These are phyloP conservation scores for Chenopodium quinoa DNA, from an alignment of 148 eudicot species.

Conservation along the genomic window DNA sequence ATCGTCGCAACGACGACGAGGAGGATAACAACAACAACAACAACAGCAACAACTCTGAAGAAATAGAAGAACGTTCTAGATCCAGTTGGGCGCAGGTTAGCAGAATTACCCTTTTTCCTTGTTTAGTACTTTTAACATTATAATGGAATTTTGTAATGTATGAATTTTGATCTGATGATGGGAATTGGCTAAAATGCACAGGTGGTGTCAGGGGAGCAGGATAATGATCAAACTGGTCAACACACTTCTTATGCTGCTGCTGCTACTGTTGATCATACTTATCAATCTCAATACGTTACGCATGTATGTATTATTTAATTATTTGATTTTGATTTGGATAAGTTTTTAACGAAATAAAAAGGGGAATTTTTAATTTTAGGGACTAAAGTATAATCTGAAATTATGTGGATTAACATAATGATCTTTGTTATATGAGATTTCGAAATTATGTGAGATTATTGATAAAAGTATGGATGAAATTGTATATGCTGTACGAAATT, in stretches of 20 bases:
- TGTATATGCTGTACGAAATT: too few species aligned
- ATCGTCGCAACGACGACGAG: constrained; percentile 5
- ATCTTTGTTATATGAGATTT: too few species aligned
- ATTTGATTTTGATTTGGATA: neutral
- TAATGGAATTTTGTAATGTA: neutral
- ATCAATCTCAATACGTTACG: constrained; percentile 9
- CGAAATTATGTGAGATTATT: too few species aligned
- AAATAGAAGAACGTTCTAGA: constrained; percentile 61
- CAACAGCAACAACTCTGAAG: constrained; percentile 21
- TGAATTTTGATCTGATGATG: neutral
- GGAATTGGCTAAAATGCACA: constrained; percentile 31
- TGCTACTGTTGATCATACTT: constrained; percentile 2
- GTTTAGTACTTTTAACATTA: too few species aligned
- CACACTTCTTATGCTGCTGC: constrained; percentile 8
- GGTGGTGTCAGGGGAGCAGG: constrained; percentile 80
- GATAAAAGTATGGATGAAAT: too few species aligned
- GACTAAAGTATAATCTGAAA: too few species aligned
- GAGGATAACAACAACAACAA: constrained; percentile 22
- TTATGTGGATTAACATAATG: too few species aligned
- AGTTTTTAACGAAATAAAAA: too few species aligned
- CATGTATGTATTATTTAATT: neutral
- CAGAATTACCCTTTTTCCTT: neutral
- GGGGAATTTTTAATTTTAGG: too few species aligned
- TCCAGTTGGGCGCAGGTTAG: constrained; percentile 87
- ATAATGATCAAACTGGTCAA: constrained; percentile 28